A percentile compares a stretch with the other conserved stretches of the same genome.
Conservation (phyloP, 768 basidiomycete species). For the Hysterangium stoloniferum region DNA sequence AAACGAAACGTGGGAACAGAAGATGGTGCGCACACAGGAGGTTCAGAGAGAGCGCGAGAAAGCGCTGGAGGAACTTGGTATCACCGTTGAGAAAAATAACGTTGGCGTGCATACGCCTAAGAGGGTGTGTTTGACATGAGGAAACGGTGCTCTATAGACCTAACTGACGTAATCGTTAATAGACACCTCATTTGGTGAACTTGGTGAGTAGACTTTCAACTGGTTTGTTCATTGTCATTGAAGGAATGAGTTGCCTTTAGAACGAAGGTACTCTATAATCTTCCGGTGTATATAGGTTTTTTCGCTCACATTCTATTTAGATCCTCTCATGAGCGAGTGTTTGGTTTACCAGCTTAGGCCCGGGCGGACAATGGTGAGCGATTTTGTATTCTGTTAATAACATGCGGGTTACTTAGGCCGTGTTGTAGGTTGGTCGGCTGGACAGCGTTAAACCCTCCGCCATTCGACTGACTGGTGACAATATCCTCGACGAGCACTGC, state of each 20-base stretch:
- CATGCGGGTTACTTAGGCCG: not conserved
- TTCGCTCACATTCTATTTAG: conserved; percentile 31
- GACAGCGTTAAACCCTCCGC: conserved; percentile 77
- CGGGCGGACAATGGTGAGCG: conserved; percentile 66
- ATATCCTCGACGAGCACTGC: conserved; percentile 90
- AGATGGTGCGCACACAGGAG: conserved; percentile 82
- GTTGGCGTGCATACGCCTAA: conserved; percentile 98
- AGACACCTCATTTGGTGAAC: conserved; percentile 95
- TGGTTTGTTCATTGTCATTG: conserved; percentile 17
- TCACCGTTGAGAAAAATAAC: conserved; percentile 93
- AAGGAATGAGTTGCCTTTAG: not conserved
- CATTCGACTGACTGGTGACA: conserved; percentile 87
- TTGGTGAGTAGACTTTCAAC: too few relatives aligned
- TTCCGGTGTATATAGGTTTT: conserved; percentile 4
- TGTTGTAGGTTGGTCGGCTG: conserved; percentile 67
- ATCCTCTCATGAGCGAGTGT: conserved; percentile 96
- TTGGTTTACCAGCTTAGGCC: conserved; percentile 87
- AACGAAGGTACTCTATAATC: conserved; percentile 1
- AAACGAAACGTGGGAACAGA: conserved; percentile 96
- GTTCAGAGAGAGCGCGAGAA: conserved; percentile 97
- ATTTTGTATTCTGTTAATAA: conserved; percentile 7
- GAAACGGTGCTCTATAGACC: not conserved
- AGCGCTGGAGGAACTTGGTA: conserved; percentile 94
- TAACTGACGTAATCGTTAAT: conserved; percentile 11
- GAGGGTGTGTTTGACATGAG: conserved; percentile 41